phyloP scores from a whole-genome alignment of 2,329 filamentous ascomycete genomes.

The Stagonosporopsis vannaccii region DNA sequence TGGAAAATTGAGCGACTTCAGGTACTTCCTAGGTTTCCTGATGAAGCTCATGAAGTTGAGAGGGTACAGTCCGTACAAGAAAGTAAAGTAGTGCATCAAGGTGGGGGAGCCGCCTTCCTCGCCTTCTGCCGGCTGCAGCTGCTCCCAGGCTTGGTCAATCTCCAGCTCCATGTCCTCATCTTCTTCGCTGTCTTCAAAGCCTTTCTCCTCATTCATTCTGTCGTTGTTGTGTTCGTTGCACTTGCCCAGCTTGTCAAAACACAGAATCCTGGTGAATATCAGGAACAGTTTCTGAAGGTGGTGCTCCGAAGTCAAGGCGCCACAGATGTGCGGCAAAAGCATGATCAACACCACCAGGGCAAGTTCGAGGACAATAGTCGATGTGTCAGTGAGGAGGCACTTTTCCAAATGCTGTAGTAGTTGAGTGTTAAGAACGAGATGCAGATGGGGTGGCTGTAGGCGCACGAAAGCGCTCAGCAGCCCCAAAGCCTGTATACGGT shows the following conservation, averaged over 20 bases:
- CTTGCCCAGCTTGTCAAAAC: slow-evolving; percentile 70
- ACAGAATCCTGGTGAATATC: slow-evolving; percentile 79
- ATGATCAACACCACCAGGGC: slow-evolving; percentile 79
- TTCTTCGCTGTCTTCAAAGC: slow-evolving; percentile 38
- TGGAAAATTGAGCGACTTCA: slow-evolving; percentile 74
- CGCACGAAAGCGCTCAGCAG: slow-evolving; percentile 77
- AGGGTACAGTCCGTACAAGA: slow-evolving; percentile 82
- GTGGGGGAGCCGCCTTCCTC: slow-evolving; percentile 64
- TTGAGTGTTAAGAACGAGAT: slow-evolving; percentile 74
- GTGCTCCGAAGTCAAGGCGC: slow-evolving; percentile 65
- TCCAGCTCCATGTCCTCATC: slow-evolving; percentile 45
- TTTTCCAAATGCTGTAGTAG: slow-evolving; percentile 75
- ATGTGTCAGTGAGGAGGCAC: slow-evolving; percentile 79
- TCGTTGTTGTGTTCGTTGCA: slow-evolving; percentile 17
- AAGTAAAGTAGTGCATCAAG: slow-evolving; percentile 78
- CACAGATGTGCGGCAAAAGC: slow-evolving; percentile 82
- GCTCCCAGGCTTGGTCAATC: slow-evolving; percentile 65
- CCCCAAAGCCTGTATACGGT: slow-evolving; percentile 69
- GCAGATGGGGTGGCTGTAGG: slow-evolving; percentile 79
- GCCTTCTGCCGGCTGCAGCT: slow-evolving; percentile 67
- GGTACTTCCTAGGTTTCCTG: slow-evolving; percentile 78
- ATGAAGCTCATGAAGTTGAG: slow-evolving; percentile 89
- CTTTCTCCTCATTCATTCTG: slow-evolving; percentile 24
- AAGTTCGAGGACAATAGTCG: slow-evolving; percentile 76
- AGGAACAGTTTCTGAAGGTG: slow-evolving; percentile 79